Percentiles rank a stretch among this genome's conserved stretches.
Evolutionary conservation across 139 green algal genomes (phyloP).

Genomic region (Raphidocelis subcapitata): DNA sequence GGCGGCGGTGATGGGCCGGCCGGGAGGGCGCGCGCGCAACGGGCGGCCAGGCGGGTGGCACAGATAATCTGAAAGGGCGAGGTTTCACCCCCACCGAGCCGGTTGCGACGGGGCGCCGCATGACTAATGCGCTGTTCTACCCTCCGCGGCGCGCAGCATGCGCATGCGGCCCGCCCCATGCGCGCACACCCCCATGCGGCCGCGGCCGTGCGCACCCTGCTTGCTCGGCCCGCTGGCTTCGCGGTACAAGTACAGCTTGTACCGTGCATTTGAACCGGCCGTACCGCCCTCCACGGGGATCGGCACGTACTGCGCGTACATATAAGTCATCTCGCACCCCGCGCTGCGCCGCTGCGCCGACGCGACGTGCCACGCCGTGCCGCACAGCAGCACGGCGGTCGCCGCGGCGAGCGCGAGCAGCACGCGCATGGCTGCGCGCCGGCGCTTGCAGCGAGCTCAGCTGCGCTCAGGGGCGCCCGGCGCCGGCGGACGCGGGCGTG

Average conservation of each 20-base stretch:
- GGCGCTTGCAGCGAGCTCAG: too few relatives aligned
- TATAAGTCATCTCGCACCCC: neutral
- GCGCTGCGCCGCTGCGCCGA: too few relatives aligned
- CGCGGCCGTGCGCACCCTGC: neutral
- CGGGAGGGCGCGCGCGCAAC: too few relatives aligned
- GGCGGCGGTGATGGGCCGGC: neutral
- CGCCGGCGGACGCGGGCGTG: too few relatives aligned
- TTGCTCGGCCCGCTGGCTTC: neutral
- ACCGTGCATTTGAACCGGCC: neutral
- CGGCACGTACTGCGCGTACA: neutral
- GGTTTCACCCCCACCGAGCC: too few relatives aligned
- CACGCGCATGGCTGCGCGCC: too few relatives aligned
- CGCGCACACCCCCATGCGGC: neutral
- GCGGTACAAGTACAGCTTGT: slow-evolving; percentile 11
- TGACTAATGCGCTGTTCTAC: neutral
- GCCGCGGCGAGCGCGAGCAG: too few relatives aligned
- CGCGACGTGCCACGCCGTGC: too few relatives aligned
- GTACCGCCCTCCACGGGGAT: neutral
- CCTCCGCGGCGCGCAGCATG: neutral
- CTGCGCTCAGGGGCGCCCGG: too few relatives aligned
- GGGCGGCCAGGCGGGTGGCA: neutral
- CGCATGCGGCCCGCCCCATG: neutral
- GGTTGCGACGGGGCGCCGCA: too few relatives aligned
- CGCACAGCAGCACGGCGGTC: too few relatives aligned
- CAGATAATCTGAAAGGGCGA: neutral